Evolutionary conservation across 352 stramenopile genomes (phyloP).

Genomic region (Phytopythium mirpurense): DNA sequence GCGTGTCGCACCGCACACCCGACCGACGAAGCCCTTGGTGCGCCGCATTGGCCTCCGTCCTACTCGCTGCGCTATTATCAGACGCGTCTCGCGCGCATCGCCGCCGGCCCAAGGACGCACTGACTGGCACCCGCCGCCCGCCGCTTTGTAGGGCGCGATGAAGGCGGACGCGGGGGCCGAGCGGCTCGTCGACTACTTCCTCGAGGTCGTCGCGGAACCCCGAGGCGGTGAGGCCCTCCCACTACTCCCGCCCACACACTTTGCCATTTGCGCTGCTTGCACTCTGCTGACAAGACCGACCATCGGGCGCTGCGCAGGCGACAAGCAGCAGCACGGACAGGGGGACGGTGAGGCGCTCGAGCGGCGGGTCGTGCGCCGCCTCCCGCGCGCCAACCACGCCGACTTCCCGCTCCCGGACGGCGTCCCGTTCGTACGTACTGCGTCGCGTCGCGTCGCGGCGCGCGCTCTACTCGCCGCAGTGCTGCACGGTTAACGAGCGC

Average conservation of each 20-base stretch:
- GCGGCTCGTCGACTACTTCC: constrained; percentile 73
- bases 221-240: not conserved
- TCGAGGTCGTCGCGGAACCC: constrained; percentile 55
- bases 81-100: too few species aligned
- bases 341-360: constrained; percentile 34
- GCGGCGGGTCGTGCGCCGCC: constrained; percentile 33
- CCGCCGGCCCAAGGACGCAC: too few species aligned
- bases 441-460: not conserved
- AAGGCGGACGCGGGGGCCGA: not conserved
- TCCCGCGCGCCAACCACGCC: constrained; percentile 38
- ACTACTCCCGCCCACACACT: too few species aligned
- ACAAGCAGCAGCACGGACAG: constrained; percentile 2
- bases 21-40: too few species aligned
- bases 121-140: too few species aligned
- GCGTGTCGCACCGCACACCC: too few species aligned
- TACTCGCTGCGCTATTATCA: not conserved
- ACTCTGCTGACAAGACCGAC: not conserved
- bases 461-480: too few species aligned
- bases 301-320: not conserved
- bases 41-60: not conserved
- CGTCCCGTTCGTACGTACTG: constrained; percentile 50
- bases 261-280: too few species aligned
- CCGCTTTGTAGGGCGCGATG: not conserved
- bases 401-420: constrained; percentile 68
- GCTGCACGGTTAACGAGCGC: too few species aligned